phyloP scores from a whole-genome alignment of 345 rosid species.

The Salix suchowensis region DNA sequence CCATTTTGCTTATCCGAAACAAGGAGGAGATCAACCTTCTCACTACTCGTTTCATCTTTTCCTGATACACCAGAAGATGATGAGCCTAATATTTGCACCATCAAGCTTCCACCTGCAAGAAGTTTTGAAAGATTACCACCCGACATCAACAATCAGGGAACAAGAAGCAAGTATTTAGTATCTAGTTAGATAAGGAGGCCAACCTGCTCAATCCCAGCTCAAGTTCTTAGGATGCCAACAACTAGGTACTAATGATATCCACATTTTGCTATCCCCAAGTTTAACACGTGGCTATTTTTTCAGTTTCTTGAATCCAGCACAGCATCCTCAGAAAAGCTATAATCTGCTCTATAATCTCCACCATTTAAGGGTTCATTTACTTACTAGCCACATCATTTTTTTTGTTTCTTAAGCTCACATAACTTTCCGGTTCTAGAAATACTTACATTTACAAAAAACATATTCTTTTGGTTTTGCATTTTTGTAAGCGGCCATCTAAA shows the following conservation, averaged over 20 bases:
- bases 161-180: neutral
- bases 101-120: conserved; percentile 48
- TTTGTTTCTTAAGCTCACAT: neutral
- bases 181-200: neutral
- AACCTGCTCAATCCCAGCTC: neutral
- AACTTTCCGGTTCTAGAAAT: too few species aligned
- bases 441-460: neutral
- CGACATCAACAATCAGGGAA: neutral
- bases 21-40: conserved; percentile 7
- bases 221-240: neutral
- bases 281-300: neutral
- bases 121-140: neutral
- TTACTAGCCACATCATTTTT: neutral
- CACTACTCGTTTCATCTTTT: conserved; percentile 15
- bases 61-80: conserved; percentile 9
- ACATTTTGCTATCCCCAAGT: neutral
- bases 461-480: neutral
- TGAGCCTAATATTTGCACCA: conserved; percentile 46
- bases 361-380: neutral
- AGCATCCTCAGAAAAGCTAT: neutral
- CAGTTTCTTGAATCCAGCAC: neutral
- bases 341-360: too few species aligned
- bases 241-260: neutral
- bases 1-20: conserved; percentile 21
- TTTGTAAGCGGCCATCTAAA: neutral